A percentile compares a stretch with the other conserved stretches of the same genome.
Conservation (phyloP, 768 basidiomycete species). For the Antrodiella citrinella region DNA sequence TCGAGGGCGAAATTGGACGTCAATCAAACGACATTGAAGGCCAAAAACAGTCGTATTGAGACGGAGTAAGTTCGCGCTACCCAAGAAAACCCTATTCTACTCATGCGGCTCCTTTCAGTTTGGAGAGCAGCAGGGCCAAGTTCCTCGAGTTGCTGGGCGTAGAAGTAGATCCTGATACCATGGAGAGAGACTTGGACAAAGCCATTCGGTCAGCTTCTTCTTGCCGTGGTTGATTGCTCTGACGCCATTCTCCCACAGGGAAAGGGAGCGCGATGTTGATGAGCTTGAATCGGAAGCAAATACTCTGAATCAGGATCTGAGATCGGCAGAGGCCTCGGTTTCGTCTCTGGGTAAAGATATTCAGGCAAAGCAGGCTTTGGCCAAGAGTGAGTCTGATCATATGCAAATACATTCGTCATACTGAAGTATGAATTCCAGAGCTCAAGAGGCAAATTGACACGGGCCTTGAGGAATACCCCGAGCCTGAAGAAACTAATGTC, state of each 20-base stretch:
- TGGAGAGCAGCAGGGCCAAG: conserved; percentile 45
- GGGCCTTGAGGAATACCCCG: conserved; percentile 23
- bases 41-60: conserved; percentile 57
- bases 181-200: conserved; percentile 64
- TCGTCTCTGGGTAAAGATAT: conserved; percentile 53
- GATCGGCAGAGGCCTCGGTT: conserved; percentile 56
- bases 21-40: conserved; percentile 59
- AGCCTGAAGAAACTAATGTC: background rate
- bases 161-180: conserved; percentile 50
- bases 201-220: background rate
- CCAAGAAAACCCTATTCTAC: background rate
- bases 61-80: conserved; percentile 60
- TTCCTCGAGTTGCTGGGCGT: conserved; percentile 59
- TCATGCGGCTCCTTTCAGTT: background rate
- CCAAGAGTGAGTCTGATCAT: conserved; percentile 40
- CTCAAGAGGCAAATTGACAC: conserved; percentile 40
- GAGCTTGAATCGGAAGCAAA: conserved; percentile 36
- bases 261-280: conserved; percentile 56
- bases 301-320: conserved; percentile 46
- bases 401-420: background rate
- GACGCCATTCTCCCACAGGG: conserved; percentile 30
- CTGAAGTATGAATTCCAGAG: conserved; percentile 29
- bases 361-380: conserved; percentile 51
- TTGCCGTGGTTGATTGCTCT: background rate
- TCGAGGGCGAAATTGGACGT: conserved; percentile 71